Conservation (phyloP, 768 basidiomycete genomes). For the Kwoniella mangroviensis region DNA sequence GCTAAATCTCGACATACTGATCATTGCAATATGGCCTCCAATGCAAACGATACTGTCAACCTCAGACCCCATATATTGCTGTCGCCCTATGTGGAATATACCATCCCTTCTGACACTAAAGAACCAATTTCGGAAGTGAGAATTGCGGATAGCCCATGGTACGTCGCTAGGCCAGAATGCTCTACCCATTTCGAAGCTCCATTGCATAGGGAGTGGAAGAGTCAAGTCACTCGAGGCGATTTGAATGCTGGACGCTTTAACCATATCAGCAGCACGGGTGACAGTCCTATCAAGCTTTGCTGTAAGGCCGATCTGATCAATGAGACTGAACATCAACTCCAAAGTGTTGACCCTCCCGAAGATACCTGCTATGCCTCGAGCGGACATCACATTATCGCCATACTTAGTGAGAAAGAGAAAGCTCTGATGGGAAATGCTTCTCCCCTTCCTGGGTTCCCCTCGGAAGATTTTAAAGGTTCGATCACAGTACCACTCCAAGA, state of each 20-base stretch:
- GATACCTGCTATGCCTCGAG: background rate
- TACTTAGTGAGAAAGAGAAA: background rate
- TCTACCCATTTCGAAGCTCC: background rate
- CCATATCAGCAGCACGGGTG: background rate
- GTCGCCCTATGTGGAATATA: background rate
- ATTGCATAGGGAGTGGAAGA: background rate
- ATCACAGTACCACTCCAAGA: background rate
- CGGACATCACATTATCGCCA: background rate
- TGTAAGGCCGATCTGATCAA: background rate
- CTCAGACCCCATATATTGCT: background rate
- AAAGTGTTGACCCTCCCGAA: background rate
- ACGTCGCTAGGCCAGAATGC: background rate
- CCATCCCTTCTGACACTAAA: background rate
- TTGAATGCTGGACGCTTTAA: background rate
- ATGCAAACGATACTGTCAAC: background rate
- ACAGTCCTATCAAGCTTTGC: background rate
- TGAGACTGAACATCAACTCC: slow-evolving; percentile 2
- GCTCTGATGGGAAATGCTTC: background rate
- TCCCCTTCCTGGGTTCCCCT: background rate
- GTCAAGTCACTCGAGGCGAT: background rate
- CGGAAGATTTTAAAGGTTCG: background rate
- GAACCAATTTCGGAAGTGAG: background rate
- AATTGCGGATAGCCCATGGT: background rate
- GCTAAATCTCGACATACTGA: too few species aligned
- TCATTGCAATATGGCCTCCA: too few species aligned